A percentile compares a stretch with the other conserved stretches of the same genome.
Evolutionary conservation across 2,329 filamentous ascomycete genomes (phyloP).

Genomic region (Ceratocystis albifundus): DNA sequence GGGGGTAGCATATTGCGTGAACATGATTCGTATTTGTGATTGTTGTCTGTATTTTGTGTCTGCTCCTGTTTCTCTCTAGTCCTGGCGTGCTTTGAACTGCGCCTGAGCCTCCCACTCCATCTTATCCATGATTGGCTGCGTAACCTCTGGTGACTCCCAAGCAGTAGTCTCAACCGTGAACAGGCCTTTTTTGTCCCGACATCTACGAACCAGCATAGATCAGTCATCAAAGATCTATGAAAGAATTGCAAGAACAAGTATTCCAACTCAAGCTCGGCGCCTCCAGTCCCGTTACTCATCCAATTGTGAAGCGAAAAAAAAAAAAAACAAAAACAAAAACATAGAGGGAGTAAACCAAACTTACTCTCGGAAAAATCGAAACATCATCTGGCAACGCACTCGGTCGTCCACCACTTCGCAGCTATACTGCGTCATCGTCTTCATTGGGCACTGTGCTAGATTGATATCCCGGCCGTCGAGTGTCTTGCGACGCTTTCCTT

Average conservation of each 20-base stretch:
- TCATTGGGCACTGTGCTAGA: slow-evolving; percentile 44
- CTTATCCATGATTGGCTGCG: slow-evolving; percentile 21
- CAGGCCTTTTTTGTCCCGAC: slow-evolving; percentile 43
- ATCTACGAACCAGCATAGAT: slow-evolving; percentile 34
- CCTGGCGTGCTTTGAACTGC: slow-evolving; percentile 15
- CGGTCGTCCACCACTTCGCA: slow-evolving; percentile 42
- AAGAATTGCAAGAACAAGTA: neutral
- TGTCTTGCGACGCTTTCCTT: slow-evolving; percentile 42
- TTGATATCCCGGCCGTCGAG: slow-evolving; percentile 33
- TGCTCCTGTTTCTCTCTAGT: neutral
- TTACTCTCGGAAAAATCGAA: slow-evolving; percentile 50
- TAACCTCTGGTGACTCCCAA: slow-evolving; percentile 39
- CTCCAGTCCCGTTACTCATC: neutral
- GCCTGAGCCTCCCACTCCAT: slow-evolving; percentile 20
- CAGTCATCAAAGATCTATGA: neutral
- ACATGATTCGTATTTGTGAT: neutral
- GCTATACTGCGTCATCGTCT: slow-evolving; percentile 50
- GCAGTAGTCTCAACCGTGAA: slow-evolving; percentile 54
- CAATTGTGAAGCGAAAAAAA: no score
- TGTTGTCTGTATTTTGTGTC: neutral
- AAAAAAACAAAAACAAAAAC: no score
- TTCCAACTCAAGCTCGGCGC: neutral
- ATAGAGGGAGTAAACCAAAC: slow-evolving; percentile 25
- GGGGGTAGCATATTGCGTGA: neutral
- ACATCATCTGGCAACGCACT: slow-evolving; percentile 46